Base-by-base conservation (phyloP, 2,329 filamentous ascomycete species). In the Arthroderma sp. region DNA sequence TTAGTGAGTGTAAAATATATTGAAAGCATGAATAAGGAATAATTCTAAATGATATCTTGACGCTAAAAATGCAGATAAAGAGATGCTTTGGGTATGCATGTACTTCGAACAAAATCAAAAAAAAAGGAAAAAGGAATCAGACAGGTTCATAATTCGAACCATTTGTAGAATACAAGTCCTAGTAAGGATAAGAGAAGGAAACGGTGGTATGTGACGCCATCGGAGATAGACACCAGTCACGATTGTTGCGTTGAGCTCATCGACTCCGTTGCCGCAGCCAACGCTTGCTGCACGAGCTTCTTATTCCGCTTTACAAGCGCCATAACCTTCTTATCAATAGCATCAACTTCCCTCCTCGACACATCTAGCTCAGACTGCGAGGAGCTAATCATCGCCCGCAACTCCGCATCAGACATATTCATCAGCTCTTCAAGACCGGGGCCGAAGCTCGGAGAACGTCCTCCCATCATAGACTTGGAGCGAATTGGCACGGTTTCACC, bases 331-430 rank as follows among this genome's bases (percentile, higher is more conserved):
- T 76, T 76, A 60, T 76, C 74, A 37, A 74, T 65, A 3, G 66
- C 58, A 56, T 76, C 77, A 64, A 90, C 83, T 59, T 91, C 84
- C 63, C 79, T 78, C 69, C 84, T 83, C 63, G 91, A 80, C 8
- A 76, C 76, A 62, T 90, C 85, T 73, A 90, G 84, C 69, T 91
- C 86, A 56, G 83, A 80, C 28, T 75, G 72, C 3, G 73, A 73
- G 49, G 68, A 69, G 44, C 68, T 62, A 11, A 74, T 68, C 54
- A 74, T 71, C 13, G 66, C 63, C 41, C 69, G 67, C 23, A 76
- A 63, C 38, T 73, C 70, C 35, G 73, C 70, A 37, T 70, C 66
- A 15, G 73, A 71, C 67, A 76, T 70, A 4, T 67, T 72, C 25
- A 72, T 68, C 8, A 76, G 66, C 23, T 73, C 71, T 21, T 74